phyloP scores from a whole-genome alignment of 2,329 filamentous ascomycete species.

The Diaporthe velutina region DNA sequence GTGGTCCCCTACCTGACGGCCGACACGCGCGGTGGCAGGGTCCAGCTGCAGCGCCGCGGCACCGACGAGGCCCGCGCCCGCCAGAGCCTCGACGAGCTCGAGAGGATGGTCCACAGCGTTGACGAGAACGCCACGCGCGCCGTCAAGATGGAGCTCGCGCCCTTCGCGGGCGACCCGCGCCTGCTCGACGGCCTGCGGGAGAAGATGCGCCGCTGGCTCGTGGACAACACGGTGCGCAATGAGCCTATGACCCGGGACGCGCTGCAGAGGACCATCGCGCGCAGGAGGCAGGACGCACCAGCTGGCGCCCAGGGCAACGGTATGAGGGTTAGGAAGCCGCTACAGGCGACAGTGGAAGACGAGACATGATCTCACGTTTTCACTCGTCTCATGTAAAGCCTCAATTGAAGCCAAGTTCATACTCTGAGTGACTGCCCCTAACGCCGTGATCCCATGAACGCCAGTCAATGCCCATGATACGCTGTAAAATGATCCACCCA shows the following conservation, averaged over 20 bases:
- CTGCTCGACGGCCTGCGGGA: conserved; percentile 74
- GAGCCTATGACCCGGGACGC: conserved; percentile 88
- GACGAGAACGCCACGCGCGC: conserved; percentile 79
- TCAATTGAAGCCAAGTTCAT: neutral
- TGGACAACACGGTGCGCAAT: conserved; percentile 85
- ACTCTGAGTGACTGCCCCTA: neutral
- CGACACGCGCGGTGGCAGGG: conserved; percentile 51
- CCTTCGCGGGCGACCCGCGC: conserved; percentile 80
- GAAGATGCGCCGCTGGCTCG: conserved; percentile 87
- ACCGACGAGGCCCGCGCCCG: conserved; percentile 63
- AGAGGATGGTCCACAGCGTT: conserved; percentile 68
- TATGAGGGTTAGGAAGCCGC: conserved; percentile 35
- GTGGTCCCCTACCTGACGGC: conserved; percentile 75
- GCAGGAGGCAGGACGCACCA: conserved; percentile 72
- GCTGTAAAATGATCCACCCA: neutral
- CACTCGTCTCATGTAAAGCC: neutral
- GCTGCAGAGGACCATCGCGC: conserved; percentile 75
- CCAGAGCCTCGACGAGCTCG: conserved; percentile 77
- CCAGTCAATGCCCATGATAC: neutral
- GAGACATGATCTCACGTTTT: conserved; percentile 3
- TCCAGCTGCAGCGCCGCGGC: conserved; percentile 48
- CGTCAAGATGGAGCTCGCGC: conserved; percentile 83
- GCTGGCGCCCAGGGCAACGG: conserved; percentile 69
- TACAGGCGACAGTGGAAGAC: conserved; percentile 15
- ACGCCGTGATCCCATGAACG: neutral